Evolutionary conservation across 352 stramenopile species (phyloP).

Genomic region (Phytophthora quininea): DNA sequence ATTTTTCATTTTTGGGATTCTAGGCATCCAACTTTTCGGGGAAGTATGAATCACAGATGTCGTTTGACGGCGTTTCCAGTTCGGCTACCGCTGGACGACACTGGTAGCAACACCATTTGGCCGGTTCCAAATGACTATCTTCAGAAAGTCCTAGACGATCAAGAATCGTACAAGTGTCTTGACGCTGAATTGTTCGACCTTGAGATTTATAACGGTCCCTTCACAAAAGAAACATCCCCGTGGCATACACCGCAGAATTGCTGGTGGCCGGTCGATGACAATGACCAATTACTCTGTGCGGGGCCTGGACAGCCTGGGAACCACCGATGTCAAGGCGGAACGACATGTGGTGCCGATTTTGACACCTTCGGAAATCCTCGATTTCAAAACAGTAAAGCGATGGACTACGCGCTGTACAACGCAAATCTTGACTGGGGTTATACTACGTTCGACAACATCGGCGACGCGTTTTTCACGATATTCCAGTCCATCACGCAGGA

Average conservation of each 20-base stretch:
- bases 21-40: conserved; percentile 85
- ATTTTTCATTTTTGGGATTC: conserved; percentile 87
- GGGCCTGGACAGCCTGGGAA: conserved; percentile 46
- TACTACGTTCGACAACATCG: conserved; percentile 94
- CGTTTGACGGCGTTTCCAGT: conserved; percentile 76
- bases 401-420: conserved; percentile 62
- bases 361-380: conserved; percentile 72
- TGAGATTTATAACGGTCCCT: conserved; percentile 15
- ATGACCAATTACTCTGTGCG: conserved; percentile 80
- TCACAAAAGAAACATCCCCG: conserved; percentile 66
- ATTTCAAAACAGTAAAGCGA: conserved; percentile 55
- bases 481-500: conserved; percentile 95
- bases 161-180: conserved; percentile 45
- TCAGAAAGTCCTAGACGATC: conserved; percentile 40
- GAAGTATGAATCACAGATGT: conserved; percentile 70
- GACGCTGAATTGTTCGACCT: conserved; percentile 19
- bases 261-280: conserved; percentile 92
- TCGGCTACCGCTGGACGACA: conserved; percentile 30
- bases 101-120: conserved; percentile 44
- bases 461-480: conserved; percentile 90
- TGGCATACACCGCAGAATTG: neutral
- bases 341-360: conserved; percentile 72
- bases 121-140: conserved; percentile 61
- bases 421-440: conserved; percentile 87
- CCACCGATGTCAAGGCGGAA: conserved; percentile 45